These are phyloP conservation scores for Barnettozyma californica DNA, from an alignment of 805 yeast genomes.

Conservation along the genomic window DNA sequence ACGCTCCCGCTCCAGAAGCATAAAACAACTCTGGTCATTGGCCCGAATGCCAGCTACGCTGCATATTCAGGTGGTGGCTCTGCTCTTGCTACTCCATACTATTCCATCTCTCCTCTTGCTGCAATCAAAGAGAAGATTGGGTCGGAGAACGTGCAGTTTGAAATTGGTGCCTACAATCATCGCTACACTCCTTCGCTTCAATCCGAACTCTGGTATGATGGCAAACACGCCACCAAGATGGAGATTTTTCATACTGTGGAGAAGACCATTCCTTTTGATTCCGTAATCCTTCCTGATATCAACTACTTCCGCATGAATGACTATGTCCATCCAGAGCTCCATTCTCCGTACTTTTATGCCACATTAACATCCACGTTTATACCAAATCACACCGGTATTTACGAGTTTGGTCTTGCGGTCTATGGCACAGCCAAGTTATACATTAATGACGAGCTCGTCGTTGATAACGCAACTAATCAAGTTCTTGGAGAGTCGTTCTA, in stretches of 20 bases:
- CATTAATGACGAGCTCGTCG: slow-evolving; percentile 43
- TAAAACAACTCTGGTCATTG: slow-evolving; percentile 45
- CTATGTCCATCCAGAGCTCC: slow-evolving; percentile 15
- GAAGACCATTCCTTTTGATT: slow-evolving; percentile 27
- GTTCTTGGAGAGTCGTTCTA: slow-evolving; percentile 43
- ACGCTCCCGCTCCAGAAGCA: slow-evolving; percentile 43
- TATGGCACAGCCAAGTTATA: slow-evolving; percentile 51
- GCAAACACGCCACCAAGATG: slow-evolving; percentile 19
- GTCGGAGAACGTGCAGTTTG: slow-evolving; percentile 16
- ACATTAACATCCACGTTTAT: slow-evolving; percentile 38
- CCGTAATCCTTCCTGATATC: slow-evolving; percentile 15
- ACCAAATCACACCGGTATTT: slow-evolving; percentile 43
- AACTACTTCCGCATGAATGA: slow-evolving; percentile 16
- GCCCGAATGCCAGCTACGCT: slow-evolving; percentile 49
- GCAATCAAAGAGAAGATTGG: slow-evolving; percentile 32
- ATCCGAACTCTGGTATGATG: slow-evolving; percentile 13
- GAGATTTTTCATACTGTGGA: slow-evolving; percentile 15
- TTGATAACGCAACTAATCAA: slow-evolving; percentile 50
- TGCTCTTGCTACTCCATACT: slow-evolving; percentile 44
- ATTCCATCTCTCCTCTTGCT: slow-evolving; percentile 42
- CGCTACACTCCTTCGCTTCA: slow-evolving; percentile 28
- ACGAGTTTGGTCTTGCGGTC: slow-evolving; percentile 47
- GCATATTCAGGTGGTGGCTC: slow-evolving; percentile 60
- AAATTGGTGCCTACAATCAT: slow-evolving; percentile 33
- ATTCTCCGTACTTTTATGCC: slow-evolving; percentile 32